These are phyloP conservation scores for Colletotrichum orchidophilum DNA, from an alignment of 2,329 filamentous ascomycete species.

Conservation along the genomic window DNA sequence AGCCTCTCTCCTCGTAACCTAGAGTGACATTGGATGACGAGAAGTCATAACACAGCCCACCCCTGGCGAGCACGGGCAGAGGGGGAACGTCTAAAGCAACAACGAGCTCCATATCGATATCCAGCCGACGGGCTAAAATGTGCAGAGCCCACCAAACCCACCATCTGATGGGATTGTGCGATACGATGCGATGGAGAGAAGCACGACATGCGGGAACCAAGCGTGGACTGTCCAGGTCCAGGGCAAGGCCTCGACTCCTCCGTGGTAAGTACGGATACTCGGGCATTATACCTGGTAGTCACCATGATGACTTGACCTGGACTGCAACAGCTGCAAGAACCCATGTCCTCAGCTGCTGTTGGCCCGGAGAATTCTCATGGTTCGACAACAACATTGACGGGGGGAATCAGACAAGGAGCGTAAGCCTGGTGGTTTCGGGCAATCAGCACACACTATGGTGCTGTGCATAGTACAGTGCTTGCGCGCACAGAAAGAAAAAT, in stretches of 20 bases:
- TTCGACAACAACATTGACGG: slow-evolving; percentile 17
- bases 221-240: slow-evolving; percentile 3
- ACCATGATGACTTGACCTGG: slow-evolving; percentile 14
- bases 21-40: background rate
- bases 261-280: background rate
- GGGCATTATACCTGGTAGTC: background rate
- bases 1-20: background rate
- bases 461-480: background rate
- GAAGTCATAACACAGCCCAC: background rate
- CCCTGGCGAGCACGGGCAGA: background rate
- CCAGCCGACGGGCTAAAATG: background rate
- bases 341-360: slow-evolving; percentile 30
- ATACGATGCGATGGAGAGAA: slow-evolving; percentile 12
- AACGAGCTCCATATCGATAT: background rate
- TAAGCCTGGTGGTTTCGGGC: background rate
- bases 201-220: slow-evolving; percentile 29
- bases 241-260: background rate
- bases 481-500: background rate
- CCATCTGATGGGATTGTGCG: background rate
- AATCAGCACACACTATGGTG: background rate
- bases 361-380: slow-evolving; percentile 24
- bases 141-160: background rate
- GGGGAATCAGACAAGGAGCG: background rate
- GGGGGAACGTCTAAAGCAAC: background rate
- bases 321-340: background rate